These are phyloP conservation scores for Botrytis elliptica DNA, from an alignment of 2,329 filamentous ascomycete genomes.

Conservation along the genomic window DNA sequence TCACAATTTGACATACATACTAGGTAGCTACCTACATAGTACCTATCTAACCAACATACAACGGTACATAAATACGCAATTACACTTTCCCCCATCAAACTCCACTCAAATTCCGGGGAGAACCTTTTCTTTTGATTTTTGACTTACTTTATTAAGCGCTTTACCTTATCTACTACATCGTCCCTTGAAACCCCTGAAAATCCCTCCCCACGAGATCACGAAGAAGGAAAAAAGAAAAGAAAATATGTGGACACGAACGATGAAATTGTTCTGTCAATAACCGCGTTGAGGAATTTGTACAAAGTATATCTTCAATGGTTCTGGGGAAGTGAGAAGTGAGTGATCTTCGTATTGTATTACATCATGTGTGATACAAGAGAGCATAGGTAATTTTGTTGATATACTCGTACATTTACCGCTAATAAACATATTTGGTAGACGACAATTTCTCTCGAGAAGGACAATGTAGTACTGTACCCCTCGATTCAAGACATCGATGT, in stretches of 20 bases:
- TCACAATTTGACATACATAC: neutral
- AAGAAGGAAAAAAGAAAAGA: neutral
- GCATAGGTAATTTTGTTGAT: neutral
- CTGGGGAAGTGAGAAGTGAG: neutral
- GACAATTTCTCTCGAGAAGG: neutral
- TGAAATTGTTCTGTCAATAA: neutral
- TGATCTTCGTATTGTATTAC: neutral
- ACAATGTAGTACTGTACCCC: neutral
- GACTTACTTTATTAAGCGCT: neutral
- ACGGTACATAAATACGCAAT: neutral
- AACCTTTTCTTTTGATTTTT: neutral
- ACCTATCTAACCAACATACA: too few relatives aligned
- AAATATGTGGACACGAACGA: neutral
- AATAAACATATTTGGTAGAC: too few relatives aligned
- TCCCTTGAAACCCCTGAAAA: neutral
- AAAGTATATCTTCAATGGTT: neutral
- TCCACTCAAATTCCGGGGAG: slow-evolving; percentile 2
- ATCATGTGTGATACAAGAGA: neutral
- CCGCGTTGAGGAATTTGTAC: too few relatives aligned
- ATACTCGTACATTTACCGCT: neutral
- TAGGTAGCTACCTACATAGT: too few relatives aligned
- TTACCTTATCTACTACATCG: neutral
- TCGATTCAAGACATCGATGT: neutral
- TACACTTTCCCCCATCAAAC: neutral
- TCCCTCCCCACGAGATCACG: neutral